Base-by-base conservation (phyloP, 306 rosid species). In the Styphnolobium japonicum region DNA sequence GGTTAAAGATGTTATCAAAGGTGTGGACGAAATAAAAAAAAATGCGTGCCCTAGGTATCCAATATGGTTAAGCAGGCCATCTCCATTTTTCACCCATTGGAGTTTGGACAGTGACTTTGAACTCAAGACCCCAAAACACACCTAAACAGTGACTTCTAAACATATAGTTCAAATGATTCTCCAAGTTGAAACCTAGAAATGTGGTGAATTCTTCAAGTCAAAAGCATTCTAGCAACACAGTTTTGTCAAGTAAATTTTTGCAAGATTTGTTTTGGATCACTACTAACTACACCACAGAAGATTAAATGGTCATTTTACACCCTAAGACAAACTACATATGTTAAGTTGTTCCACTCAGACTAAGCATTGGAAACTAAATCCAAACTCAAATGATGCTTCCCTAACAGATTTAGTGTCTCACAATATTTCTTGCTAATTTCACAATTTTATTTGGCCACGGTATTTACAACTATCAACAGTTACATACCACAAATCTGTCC, bases 401-500 rank as follows among this genome's bases (percentile, higher is more conserved):
- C 62, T 21, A 18, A 65, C 10, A 18, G 39, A 56, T 10, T 43
- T 1, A 71, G 48, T 3, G 14, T 29, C n/a, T 71, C 11, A 57
- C 37, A n/a, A n/a, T 55, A 40, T 66, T 43, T 55, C 52, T 21
- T 12, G 42, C 25, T 19, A 66, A 45, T 49, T 56, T 43, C 43
- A 73, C 66, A 65, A 48, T 49, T 33, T 71, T 52, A 85, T 81
- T 66, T 19, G 29, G 29, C 33, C 56, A 70, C 9, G 49, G 66
- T 49, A 21, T 16, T 49, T 43, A 42, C 19, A 16, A 67, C 5
- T 57, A 39, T 7, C 21, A 68, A 42, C 12, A 37, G 57, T 40
- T 61, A 73, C 92, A 64, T 93, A 96, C 99, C 98, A 93, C 97
- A 71, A 96, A 96, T 90, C 98, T 92, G 67, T 96, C 99, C 89